Evolutionary conservation across 305 asterid genomes (phyloP), one percentile per base, ranked within the genome.

Genomic region (Solanum hybrid): DNA sequence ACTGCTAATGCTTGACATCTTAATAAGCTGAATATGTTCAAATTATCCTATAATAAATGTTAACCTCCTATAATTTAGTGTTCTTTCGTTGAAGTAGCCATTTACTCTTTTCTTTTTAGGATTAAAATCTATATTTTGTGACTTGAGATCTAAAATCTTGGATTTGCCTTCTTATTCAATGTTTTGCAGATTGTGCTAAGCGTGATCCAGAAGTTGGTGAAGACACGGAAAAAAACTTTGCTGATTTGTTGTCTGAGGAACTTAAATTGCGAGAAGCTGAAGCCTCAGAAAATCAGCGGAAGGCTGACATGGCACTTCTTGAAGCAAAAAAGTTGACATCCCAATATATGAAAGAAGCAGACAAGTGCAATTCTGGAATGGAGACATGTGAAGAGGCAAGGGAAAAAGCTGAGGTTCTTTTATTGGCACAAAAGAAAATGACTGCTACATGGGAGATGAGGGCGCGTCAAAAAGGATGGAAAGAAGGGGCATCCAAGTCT

Each of bases 361-460:
- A 96, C 93, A 97, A 97, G 93, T 97, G 99, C 93, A 97, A 97
- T 91, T 96, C 98, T 10, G 99, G 99, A 87, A 97, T 97, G 99
- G 99, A 96, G 89, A 97, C 99, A 3, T 97, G 99, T 90, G 99
- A 96, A 92, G 97, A 94, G 94, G 99, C 99, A 33, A 94, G 99
- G 88, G 99, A 95, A 91, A 97, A 97, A 86, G 94, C 99, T 6
- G 98, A 96, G 91, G 95, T 93, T 38, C 91, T 94, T 91, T 91
- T 97, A 90, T 89, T 91, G 86, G 92, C 94, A 33, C 99, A 97
- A 94, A 95, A 94, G 92, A 95, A 93, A 91, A 90, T 95, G 86
- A 95, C 98, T 10, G 93, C 96, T 83, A 89, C 90, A 91, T 97
- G 99, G 99, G 98, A 95, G 94, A 90, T 81, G 92, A 93, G 99